phyloP scores from a whole-genome alignment of 1,139 yeast species.

The Arxiozyma bovina region DNA sequence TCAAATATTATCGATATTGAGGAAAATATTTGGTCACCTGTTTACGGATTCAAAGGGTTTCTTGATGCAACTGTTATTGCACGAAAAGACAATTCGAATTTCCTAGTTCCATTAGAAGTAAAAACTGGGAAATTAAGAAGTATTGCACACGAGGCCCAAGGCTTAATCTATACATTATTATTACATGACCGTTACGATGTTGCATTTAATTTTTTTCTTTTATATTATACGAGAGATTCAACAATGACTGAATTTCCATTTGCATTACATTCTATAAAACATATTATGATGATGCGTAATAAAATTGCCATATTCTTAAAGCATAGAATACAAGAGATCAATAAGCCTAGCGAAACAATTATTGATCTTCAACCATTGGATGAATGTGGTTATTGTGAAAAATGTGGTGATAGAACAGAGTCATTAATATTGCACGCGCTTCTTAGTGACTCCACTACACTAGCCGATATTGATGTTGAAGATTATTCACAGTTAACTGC shows the following conservation, averaged over 20 bases:
- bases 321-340: constrained; percentile 36
- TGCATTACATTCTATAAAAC: constrained; percentile 46
- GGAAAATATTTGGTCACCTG: constrained; percentile 87
- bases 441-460: constrained; percentile 37
- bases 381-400: constrained; percentile 52
- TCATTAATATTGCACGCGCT: constrained; percentile 67
- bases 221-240: constrained; percentile 64
- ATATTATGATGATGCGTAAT: constrained; percentile 62
- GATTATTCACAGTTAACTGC: constrained; percentile 42
- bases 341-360: constrained; percentile 3
- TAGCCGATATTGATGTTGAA: constrained; percentile 36
- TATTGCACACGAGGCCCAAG: constrained; percentile 76
- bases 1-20: constrained; percentile 71
- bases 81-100: constrained; percentile 31
- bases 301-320: constrained; percentile 52
- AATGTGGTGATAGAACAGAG: constrained; percentile 50
- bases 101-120: constrained; percentile 73
- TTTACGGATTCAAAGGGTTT: constrained; percentile 83
- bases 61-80: constrained; percentile 82
- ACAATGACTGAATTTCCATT: constrained; percentile 52
- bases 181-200: constrained; percentile 71
- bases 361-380: constrained; percentile 51
- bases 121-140: constrained; percentile 68
- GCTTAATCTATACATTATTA: constrained; percentile 72
- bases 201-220: constrained; percentile 53